These are phyloP conservation scores for Tuber microsphaerosporum DNA, from an alignment of 495 filamentous ascomycete species.

Conservation along the genomic window DNA sequence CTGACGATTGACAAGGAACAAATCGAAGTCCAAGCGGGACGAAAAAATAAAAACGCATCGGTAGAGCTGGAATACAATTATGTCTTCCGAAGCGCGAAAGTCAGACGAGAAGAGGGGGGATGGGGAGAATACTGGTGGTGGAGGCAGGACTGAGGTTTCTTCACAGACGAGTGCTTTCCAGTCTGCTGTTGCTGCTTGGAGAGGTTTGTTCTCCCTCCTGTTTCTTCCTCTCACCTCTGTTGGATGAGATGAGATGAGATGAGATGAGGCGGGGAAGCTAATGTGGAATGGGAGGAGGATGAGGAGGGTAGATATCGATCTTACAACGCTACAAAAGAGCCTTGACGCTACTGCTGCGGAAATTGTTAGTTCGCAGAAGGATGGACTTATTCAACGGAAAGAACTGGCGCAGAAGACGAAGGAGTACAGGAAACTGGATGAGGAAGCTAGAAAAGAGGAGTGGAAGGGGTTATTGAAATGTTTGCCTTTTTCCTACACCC, in stretches of 20 bases:
- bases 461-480: constrained; percentile 85
- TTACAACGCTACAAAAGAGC: constrained; percentile 74
- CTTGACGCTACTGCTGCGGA: constrained; percentile 89
- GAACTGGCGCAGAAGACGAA: constrained; percentile 98
- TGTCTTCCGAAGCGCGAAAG: constrained; percentile 1
- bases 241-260: constrained; percentile 7
- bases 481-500: constrained; percentile 36
- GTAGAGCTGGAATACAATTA: neutral
- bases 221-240: constrained; percentile 4
- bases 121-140: constrained; percentile 17
- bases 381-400: constrained; percentile 87
- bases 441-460: constrained; percentile 76
- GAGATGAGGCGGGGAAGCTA: constrained; percentile 16
- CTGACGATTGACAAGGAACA: neutral
- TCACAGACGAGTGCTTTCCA: constrained; percentile 56
- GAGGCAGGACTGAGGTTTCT: constrained; percentile 19
- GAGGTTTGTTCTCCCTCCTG: constrained; percentile 54
- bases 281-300: constrained; percentile 23
- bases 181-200: constrained; percentile 89
- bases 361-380: constrained; percentile 82
- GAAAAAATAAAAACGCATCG: neutral
- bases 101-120: constrained; percentile 16
- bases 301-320: constrained; percentile 66
- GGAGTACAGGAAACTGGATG: constrained; percentile 91
- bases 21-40: neutral